Evolutionary conservation across 140 eudicot genomes (phyloP).

Genomic region (Anethum foeniculum): DNA sequence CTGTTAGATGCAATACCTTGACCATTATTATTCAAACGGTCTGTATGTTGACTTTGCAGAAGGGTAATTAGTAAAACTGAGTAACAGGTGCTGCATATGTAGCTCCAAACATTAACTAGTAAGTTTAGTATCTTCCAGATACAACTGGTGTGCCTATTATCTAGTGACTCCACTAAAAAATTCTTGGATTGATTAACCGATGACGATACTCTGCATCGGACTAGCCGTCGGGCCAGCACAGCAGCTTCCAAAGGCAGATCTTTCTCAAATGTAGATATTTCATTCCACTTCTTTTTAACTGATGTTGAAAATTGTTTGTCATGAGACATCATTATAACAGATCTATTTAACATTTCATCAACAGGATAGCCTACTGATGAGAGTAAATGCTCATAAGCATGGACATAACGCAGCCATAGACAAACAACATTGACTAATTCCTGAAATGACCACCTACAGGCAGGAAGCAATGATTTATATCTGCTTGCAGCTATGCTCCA

Average conservation of each 20-base stretch:
- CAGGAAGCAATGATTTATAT: constrained; percentile 39
- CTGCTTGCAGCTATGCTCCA: constrained; percentile 69
- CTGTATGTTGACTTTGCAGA: constrained; percentile 17
- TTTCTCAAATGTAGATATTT: constrained; percentile 57
- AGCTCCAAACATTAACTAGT: constrained; percentile 33
- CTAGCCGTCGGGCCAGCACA: constrained; percentile 58
- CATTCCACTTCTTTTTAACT: constrained; percentile 41
- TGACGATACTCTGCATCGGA: constrained; percentile 39
- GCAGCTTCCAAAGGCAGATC: constrained; percentile 57
- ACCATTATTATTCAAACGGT: constrained; percentile 14
- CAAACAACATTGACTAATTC: constrained; percentile 37
- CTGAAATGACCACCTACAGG: constrained; percentile 42
- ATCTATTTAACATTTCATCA: constrained; percentile 30
- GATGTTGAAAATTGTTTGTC: constrained; percentile 32
- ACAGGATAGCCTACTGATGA: constrained; percentile 57
- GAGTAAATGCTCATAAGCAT: constrained; percentile 49
- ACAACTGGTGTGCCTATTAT: constrained; percentile 17
- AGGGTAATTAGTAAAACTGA: constrained; percentile 17
- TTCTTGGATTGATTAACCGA: constrained; percentile 17
- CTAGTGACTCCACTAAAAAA: constrained; percentile 4
- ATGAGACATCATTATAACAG: constrained; percentile 30
- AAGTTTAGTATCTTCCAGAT: constrained; percentile 28
- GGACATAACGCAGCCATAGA: constrained; percentile 55
- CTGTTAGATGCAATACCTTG: constrained; percentile 10
- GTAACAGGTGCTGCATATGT: constrained; percentile 27